These are phyloP conservation scores for Fusarium tricinctum DNA, from an alignment of 2,329 filamentous ascomycete species.

Conservation along the genomic window DNA sequence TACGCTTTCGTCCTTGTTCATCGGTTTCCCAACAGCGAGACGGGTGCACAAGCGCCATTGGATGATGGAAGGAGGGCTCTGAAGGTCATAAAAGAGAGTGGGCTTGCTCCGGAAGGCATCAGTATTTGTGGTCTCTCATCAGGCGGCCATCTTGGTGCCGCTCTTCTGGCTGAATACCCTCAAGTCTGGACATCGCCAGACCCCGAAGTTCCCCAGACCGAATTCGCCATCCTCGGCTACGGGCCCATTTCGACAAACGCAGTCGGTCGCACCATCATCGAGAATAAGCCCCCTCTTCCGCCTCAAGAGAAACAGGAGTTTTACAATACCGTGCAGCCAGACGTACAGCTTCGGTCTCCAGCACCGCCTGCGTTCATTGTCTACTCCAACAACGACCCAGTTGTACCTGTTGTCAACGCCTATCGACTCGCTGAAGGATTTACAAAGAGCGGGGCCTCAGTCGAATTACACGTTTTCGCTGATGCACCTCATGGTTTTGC, in stretches of 20 bases:
- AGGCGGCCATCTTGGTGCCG: slow-evolving; percentile 43
- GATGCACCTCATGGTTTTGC: slow-evolving; percentile 46
- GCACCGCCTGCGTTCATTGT: slow-evolving; percentile 40
- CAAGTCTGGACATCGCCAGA: slow-evolving; percentile 36
- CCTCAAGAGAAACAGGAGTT: slow-evolving; percentile 43
- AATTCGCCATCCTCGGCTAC: slow-evolving; percentile 44
- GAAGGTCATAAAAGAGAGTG: slow-evolving; percentile 37
- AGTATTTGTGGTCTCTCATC: slow-evolving; percentile 44
- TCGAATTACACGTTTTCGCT: slow-evolving; percentile 43
- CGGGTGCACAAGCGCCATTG: slow-evolving; percentile 33
- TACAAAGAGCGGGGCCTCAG: slow-evolving; percentile 23
- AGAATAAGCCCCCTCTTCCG: slow-evolving; percentile 39
- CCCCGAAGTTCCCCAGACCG: slow-evolving; percentile 7
- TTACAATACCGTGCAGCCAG: slow-evolving; percentile 41
- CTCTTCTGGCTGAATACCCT: slow-evolving; percentile 42
- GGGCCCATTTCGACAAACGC: slow-evolving; percentile 45
- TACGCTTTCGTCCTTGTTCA: slow-evolving; percentile 46
- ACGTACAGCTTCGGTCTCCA: slow-evolving; percentile 32
- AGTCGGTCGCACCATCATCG: slow-evolving; percentile 36
- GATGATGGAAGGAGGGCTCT: slow-evolving; percentile 44
- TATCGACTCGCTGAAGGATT: slow-evolving; percentile 41
- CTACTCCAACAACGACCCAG: slow-evolving; percentile 45
- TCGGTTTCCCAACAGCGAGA: slow-evolving; percentile 38
- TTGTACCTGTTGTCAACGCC: slow-evolving; percentile 41
- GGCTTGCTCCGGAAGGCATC: slow-evolving; percentile 22